A percentile compares a stretch with the other conserved stretches of the same genome.
Evolutionary conservation across 1,284 basidiomycete species (phyloP).

Genomic region (Sanghuangporus weigelae): DNA sequence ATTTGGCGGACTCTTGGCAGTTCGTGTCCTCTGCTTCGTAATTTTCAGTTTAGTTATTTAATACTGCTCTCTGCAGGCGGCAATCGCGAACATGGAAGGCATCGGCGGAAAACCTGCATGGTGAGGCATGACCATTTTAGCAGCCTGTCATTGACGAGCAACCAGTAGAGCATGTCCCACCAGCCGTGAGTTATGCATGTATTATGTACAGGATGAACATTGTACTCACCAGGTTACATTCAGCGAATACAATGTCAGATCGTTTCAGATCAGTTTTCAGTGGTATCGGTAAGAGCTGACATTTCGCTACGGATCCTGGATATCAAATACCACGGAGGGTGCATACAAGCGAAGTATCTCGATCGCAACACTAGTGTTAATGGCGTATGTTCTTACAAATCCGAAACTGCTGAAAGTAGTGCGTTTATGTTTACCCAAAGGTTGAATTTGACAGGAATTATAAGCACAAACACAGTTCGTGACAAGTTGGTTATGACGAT

Average conservation of each 20-base stretch:
- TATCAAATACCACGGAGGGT: conserved; percentile 72
- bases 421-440: conserved; percentile 19
- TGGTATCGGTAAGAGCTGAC: not conserved
- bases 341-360: conserved; percentile 72
- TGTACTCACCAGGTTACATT: conserved; percentile 26
- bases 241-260: conserved; percentile 59
- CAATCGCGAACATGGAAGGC: conserved; percentile 24
- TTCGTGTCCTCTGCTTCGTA: not conserved
- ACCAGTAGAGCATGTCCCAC: conserved; percentile 68
- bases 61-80: conserved; percentile 9
- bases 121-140: not conserved
- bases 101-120: conserved; percentile 27
- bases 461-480: conserved; percentile 39
- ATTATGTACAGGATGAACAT: not conserved
- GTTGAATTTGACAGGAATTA: conserved; percentile 43
- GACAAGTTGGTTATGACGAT: not conserved
- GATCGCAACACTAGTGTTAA: conserved; percentile 62
- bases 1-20: conserved; percentile 18
- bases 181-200: conserved; percentile 47
- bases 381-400: conserved; percentile 31
- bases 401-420: not conserved
- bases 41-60: not conserved
- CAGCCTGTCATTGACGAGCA: too few relatives aligned
- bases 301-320: conserved; percentile 47
- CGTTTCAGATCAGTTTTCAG: not conserved